Base-by-base conservation (phyloP, 2,329 filamentous ascomycete species). In the Penicillium sp. region DNA sequence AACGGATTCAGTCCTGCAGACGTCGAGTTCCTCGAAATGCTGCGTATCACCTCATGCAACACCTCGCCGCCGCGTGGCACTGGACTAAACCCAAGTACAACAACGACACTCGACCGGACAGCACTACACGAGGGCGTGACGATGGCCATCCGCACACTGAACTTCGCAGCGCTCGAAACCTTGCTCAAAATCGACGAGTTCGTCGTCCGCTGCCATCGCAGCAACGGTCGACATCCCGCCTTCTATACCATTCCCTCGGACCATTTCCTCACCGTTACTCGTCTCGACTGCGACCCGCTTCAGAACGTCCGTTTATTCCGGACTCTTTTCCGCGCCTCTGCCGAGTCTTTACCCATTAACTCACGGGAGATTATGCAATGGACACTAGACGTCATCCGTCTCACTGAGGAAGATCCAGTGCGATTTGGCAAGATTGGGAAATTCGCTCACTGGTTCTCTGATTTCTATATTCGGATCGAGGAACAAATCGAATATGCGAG, bases 101-200 rank as follows among this genome's bases (percentile, higher is more conserved):
- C 8, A 9, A 50, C 56, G 0, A 32, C 25, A 0, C 20, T 73
- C 7, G 66, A 72, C 3, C 65, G 61, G 2, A 55, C 59, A 2
- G 61, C 62, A 0, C 50, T 73, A 2, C 69, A 73, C n/a, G 52
- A 67, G 25, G 73, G 74, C 7, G 68, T 76, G 42, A 61, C 63
- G 24, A 65, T 60, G 3, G 73, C 74, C 8, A 66, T 76, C 8
- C 27, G 58, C 6, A 59, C 66, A 5, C 50, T 61, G 9, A 68
- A 75, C 29, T 27, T 50, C 2, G 46, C 51, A 4, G 69, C 67
- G 0, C 59, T 75, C 4, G 47, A 57, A 5, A 60, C 59, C 10
- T 60, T 76, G 5, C 61, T 75, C 15, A 71, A 71, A 44, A 55
- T 74, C 6, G 69, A 72, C 44, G 66, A 71, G 50, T 66, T 59